Base-by-base conservation (phyloP, 164 flowering plant species). In the Aristolochia contorta region DNA sequence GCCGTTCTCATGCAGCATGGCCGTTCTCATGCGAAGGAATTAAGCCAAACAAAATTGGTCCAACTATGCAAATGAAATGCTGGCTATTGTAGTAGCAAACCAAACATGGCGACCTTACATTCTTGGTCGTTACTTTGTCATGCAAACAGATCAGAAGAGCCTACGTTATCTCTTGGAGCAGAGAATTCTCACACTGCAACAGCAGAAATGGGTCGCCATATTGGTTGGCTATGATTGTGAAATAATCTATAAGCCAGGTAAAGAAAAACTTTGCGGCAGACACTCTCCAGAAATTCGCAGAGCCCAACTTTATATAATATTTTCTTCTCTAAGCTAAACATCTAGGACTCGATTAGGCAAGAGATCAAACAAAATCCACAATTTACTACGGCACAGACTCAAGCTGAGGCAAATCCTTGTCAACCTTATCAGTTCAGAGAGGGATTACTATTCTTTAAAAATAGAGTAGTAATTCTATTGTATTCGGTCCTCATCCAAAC, bases 231-330 rank as follows among this genome's bases (percentile, higher is more conserved):
- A 47, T 47, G 49, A 47, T 2, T 47, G 14, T 47, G 1, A 13
- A 9, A 47, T 47, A 13, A n/a, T 13, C 14, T 47, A 47, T 47
- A 47, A 47, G 18, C 14, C 14, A 47, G 8, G 3, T 47, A n/a
- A 47, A 2, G 12, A 47, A 47, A 2, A 47, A 47, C 14, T 15
- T 2, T 8, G 49, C 49, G 18, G 3, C 14, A 13, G 49, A n/a
- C n/a, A 13, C 1, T 46, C 16, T 13, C 16, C 16, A 0, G 0
- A 0, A 0, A 12, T 1, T 13, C 0, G 15, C 1, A 0, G 1
- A 46, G 1, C 16, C 16, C n/a, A n/a, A n/a, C n/a, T n/a, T n/a
- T n/a, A n/a, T n/a, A n/a, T n/a, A n/a, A n/a, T n/a, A n/a, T n/a
- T n/a, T n/a, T n/a, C n/a, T n/a, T n/a, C n/a, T n/a, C n/a, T n/a